Evolutionary conservation across 2,329 filamentous ascomycete genomes (phyloP).

Genomic region (Ophiocordyceps camponoti-rufipedis): DNA sequence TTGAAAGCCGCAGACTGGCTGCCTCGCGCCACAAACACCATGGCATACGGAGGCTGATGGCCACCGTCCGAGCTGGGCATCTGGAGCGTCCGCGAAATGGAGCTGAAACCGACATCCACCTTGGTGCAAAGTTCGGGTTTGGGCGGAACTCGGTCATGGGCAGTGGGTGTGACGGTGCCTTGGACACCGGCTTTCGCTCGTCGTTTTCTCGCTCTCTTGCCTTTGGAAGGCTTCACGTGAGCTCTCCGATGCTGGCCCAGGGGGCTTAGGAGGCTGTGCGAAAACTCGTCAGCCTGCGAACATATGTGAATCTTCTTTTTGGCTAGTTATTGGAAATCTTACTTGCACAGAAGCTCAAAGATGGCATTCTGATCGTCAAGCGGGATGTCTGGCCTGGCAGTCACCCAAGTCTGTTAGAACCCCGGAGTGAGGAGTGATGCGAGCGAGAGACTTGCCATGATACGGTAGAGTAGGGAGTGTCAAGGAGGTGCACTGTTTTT

Average conservation of each 20-base stretch:
- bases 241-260: conserved; percentile 41
- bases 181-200: conserved; percentile 13
- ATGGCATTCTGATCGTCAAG: conserved; percentile 43
- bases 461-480: conserved; percentile 42
- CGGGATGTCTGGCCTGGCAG: conserved; percentile 40
- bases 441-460: conserved; percentile 30
- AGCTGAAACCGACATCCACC: conserved; percentile 46
- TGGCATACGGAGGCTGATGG: conserved; percentile 21
- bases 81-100: conserved; percentile 42
- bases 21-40: conserved; percentile 39
- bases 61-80: conserved; percentile 5
- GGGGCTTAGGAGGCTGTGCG: conserved; percentile 38
- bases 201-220: conserved; percentile 39
- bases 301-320: not conserved
- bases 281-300: not conserved
- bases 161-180: not conserved
- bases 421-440: too few relatives aligned
- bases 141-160: conserved; percentile 5
- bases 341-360: conserved; percentile 50
- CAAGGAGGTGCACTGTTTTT: conserved; percentile 44
- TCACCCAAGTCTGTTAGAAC: not conserved
- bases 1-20: conserved; percentile 39
- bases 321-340: conserved; percentile 4
- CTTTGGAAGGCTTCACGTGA: conserved; percentile 38
- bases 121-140: conserved; percentile 33